Evolutionary conservation across 2,329 filamentous ascomycete species (phyloP).

Genomic region (Pseudogymnoascus sp.): DNA sequence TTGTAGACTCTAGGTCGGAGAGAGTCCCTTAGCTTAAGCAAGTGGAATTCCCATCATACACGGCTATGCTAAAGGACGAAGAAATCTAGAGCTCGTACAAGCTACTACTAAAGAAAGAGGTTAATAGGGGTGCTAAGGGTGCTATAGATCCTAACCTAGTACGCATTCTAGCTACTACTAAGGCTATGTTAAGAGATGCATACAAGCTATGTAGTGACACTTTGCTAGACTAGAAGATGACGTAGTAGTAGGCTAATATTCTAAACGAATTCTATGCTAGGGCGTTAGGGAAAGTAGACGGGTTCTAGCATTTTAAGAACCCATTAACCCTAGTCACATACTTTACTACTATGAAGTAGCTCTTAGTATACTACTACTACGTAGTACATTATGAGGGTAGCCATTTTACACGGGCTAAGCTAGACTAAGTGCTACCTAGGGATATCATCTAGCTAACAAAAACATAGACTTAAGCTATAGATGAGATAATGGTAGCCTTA

Average conservation of each 20-base stretch:
- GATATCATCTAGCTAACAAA: neutral
- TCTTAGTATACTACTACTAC: conserved; percentile 13
- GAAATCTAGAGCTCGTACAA: conserved; percentile 14
- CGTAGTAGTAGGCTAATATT: conserved; percentile 13
- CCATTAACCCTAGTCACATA: conserved; percentile 11
- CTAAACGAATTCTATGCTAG: conserved; percentile 13
- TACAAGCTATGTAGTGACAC: conserved; percentile 13
- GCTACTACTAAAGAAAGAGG: conserved; percentile 11
- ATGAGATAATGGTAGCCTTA: conserved; percentile 11
- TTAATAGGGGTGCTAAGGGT: conserved; percentile 4
- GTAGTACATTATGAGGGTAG: conserved; percentile 9
- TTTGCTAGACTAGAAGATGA: conserved; percentile 13
- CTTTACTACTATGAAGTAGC: conserved; percentile 14
- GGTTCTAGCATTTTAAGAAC: conserved; percentile 13
- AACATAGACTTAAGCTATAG: conserved; percentile 8
- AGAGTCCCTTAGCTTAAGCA: conserved; percentile 13
- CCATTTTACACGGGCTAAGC: conserved; percentile 7
- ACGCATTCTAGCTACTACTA: conserved; percentile 9
- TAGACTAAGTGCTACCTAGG: neutral
- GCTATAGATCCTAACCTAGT: conserved; percentile 10
- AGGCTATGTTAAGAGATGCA: conserved; percentile 11
- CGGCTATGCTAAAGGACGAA: conserved; percentile 8
- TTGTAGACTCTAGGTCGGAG: conserved; percentile 10
- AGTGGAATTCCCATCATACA: conserved; percentile 6
- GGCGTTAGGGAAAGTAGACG: conserved; percentile 1